These are phyloP conservation scores for Apiotrichum mycotoxinovorans DNA, from an alignment of 1,284 basidiomycete genomes.

Conservation along the genomic window DNA sequence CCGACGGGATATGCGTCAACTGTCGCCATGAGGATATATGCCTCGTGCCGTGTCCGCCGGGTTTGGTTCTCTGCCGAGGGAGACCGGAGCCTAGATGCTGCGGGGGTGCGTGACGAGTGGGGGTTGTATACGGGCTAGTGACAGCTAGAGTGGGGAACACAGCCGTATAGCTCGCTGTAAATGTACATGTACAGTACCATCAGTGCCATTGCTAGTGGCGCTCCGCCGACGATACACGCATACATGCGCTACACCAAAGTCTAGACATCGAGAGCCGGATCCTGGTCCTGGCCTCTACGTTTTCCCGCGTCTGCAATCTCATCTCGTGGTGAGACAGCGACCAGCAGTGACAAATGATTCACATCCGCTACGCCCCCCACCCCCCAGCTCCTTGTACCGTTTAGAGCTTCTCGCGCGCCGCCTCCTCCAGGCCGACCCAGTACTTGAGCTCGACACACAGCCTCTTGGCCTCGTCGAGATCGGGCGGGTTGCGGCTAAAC, in stretches of 20 bases:
- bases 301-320: too few species aligned
- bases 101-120: constrained; percentile 12
- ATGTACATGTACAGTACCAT: neutral
- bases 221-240: neutral
- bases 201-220: neutral
- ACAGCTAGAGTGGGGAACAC: neutral
- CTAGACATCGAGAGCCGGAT: too few species aligned
- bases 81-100: neutral
- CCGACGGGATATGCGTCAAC: constrained; percentile 65
- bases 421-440: constrained; percentile 66
- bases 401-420: constrained; percentile 54
- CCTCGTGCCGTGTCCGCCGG: constrained; percentile 70
- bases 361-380: too few species aligned
- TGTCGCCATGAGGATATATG: constrained; percentile 70
- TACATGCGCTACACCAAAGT: neutral
- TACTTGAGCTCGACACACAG: constrained; percentile 72
- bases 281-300: too few species aligned
- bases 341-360: too few species aligned
- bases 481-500: constrained; percentile 54
- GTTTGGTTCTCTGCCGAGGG: constrained; percentile 61
- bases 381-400: too few species aligned
- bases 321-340: too few species aligned
- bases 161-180: neutral
- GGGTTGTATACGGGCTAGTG: neutral
- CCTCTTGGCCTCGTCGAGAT: constrained; percentile 60